These are phyloP conservation scores for Penicillium cinerascens DNA, from an alignment of 495 filamentous ascomycete genomes.

Conservation along the genomic window DNA sequence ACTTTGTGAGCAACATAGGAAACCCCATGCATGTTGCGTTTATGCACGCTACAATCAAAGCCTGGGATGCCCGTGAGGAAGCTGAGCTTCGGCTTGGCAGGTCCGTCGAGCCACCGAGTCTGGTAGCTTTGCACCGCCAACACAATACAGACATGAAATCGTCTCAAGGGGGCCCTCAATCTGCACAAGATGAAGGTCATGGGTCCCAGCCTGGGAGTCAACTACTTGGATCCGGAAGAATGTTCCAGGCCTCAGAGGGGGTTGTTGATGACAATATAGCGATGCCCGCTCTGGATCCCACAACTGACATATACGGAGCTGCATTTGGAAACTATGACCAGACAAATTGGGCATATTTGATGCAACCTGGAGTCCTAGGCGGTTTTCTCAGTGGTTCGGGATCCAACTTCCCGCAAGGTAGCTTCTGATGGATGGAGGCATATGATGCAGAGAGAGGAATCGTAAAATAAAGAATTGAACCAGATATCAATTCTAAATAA, in stretches of 20 bases:
- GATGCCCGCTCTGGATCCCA: background rate
- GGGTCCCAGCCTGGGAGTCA: too few relatives aligned
- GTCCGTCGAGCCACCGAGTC: background rate
- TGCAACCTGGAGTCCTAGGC: background rate
- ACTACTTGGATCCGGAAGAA: background rate
- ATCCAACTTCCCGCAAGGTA: background rate
- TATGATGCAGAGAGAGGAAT: background rate
- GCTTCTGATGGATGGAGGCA: background rate
- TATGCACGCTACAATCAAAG: constrained; percentile 47
- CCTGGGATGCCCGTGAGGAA: constrained; percentile 46
- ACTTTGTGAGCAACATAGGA: constrained; percentile 36
- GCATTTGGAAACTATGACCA: background rate
- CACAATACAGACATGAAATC: background rate
- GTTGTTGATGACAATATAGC: background rate
- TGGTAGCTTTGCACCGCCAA: background rate
- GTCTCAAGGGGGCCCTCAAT: background rate
- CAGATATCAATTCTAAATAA: too few relatives aligned
- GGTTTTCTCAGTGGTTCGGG: background rate
- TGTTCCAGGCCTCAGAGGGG: background rate
- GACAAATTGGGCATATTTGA: constrained; percentile 1
- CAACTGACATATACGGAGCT: background rate
- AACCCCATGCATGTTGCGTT: constrained; percentile 26
- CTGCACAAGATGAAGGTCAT: background rate
- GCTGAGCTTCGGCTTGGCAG: constrained; percentile 4
- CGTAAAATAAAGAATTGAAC: too few relatives aligned